Evolutionary conservation across 768 basidiomycete genomes (phyloP), one percentile per base, ranked within the genome.

Genomic region (Mycena vitilis): DNA sequence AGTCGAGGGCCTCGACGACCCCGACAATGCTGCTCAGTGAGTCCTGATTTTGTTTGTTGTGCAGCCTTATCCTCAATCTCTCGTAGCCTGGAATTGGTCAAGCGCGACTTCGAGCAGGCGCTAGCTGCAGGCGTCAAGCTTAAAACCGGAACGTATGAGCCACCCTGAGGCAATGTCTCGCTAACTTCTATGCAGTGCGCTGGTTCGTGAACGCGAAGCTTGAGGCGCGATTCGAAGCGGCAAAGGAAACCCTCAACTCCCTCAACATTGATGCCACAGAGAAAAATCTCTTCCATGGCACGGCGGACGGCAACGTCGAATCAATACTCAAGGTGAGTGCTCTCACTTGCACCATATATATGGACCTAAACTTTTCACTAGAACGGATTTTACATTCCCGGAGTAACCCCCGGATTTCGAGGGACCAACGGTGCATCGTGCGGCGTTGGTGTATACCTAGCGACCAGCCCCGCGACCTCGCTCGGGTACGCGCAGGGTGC

Each of bases 161-260:
- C 12, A 5, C 4, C 18, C 23, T 51, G 7, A 1, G 3, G 42
- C 13, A 36, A 36, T 13, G 11, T 37, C 56, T 57, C 11, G n/a
- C 45, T n/a, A 18, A 12, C 37, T 34, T 3, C 34, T n/a, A 4
- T 45, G 11, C 37, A 69, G 68, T 69, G 16, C 58, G 60, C 10
- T 69, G 68, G 68, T 69, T 69, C 34, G 68, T 69, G 16, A 69
- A 68, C 16, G 67, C 67, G 13, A 69, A 69, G 15, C 36, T 69
- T 2, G 68, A 69, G 23, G 56, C 68, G 5, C 49, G 68, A 0
- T 69, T 69, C 58, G 68, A 69, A 56, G 53, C 42, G 0, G 68
- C 68, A 10, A 69, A 69, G 23, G 68, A 23, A 22, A 18, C 34
- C 11, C 68, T 69, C 57, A 44, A 11, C n/a, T 53, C 68, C 3